Percentiles rank a stretch among this genome's conserved stretches.
Evolutionary conservation across 768 basidiomycete genomes (phyloP).

Genomic region (Ramaria sp.): DNA sequence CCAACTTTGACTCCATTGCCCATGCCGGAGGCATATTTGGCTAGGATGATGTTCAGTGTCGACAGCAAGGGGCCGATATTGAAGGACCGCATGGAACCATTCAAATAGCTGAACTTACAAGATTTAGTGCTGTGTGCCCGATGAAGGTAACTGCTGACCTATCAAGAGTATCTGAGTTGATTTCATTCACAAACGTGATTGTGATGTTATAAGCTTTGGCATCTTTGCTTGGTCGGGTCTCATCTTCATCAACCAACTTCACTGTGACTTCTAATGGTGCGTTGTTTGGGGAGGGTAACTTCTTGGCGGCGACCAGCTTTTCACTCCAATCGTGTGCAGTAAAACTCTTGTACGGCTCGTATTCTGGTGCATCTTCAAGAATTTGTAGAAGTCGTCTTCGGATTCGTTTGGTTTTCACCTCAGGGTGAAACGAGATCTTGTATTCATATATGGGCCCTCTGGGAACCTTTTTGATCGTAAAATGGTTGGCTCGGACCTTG

Average conservation of each 20-base stretch:
- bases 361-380: slow-evolving; percentile 32
- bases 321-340: slow-evolving; percentile 42
- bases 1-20: slow-evolving; percentile 52
- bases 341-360: slow-evolving; percentile 26
- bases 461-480: slow-evolving; percentile 35
- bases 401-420: slow-evolving; percentile 36
- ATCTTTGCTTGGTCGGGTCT: slow-evolving; percentile 22
- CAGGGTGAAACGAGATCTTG: slow-evolving; percentile 12
- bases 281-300: slow-evolving; percentile 28
- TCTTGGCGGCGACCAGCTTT: slow-evolving; percentile 33
- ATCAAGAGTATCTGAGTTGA: slow-evolving; percentile 32
- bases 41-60: slow-evolving; percentile 54
- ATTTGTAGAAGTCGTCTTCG: slow-evolving; percentile 45
- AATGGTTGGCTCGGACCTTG: slow-evolving; percentile 53
- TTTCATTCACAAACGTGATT: slow-evolving; percentile 31
- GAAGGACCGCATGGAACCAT: slow-evolving; percentile 42
- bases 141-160: slow-evolving; percentile 21
- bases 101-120: slow-evolving; percentile 41
- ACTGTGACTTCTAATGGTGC: slow-evolving; percentile 20
- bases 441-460: slow-evolving; percentile 46
- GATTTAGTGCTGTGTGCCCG: not conserved
- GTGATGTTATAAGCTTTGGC: slow-evolving; percentile 34
- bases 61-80: slow-evolving; percentile 51
- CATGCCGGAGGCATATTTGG: slow-evolving; percentile 35
- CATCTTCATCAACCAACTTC: slow-evolving; percentile 33